phyloP scores from a whole-genome alignment of 805 yeast genomes.

The Dipodascus albidus region DNA sequence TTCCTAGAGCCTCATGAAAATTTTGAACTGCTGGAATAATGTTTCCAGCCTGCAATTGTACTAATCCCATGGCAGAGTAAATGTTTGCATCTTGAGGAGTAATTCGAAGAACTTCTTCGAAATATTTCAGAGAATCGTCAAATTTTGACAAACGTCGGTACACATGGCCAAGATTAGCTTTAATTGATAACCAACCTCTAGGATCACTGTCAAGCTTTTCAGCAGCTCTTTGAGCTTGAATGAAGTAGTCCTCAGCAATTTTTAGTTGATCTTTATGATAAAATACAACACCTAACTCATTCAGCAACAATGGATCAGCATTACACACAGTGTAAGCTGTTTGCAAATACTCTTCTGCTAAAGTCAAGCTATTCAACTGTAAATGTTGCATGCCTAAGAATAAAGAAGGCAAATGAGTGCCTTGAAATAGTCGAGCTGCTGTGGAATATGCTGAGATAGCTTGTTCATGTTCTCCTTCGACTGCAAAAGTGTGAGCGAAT shows the following conservation, averaged over 20 bases:
- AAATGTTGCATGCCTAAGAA: slow-evolving; percentile 94
- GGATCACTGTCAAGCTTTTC: slow-evolving; percentile 63
- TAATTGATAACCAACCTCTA: slow-evolving; percentile 74
- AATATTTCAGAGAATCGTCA: slow-evolving; percentile 60
- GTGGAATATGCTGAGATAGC: slow-evolving; percentile 96
- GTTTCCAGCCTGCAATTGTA: slow-evolving; percentile 60
- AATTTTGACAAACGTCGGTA: slow-evolving; percentile 54
- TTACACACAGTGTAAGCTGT: slow-evolving; percentile 71
- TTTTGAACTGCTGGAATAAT: slow-evolving; percentile 56
- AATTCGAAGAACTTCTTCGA: slow-evolving; percentile 60
- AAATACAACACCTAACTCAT: slow-evolving; percentile 87
- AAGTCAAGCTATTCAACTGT: slow-evolving; percentile 68
- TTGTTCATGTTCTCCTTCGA: slow-evolving; percentile 98
- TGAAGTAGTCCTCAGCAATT: slow-evolving; percentile 60
- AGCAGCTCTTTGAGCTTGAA: slow-evolving; percentile 61
- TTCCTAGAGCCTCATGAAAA: slow-evolving; percentile 70
- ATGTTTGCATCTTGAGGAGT: slow-evolving; percentile 64
- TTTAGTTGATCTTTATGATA: slow-evolving; percentile 61
- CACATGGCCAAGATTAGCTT: slow-evolving; percentile 81
- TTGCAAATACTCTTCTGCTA: slow-evolving; percentile 77
- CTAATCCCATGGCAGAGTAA: slow-evolving; percentile 74
- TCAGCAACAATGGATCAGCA: slow-evolving; percentile 75
- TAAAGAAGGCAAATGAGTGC: slow-evolving; percentile 74
- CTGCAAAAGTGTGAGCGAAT: slow-evolving; percentile 94
- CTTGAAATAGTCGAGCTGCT: slow-evolving; percentile 72